phyloP scores from a whole-genome alignment of 2,329 filamentous ascomycete genomes.

The Aspergillus hortae region DNA sequence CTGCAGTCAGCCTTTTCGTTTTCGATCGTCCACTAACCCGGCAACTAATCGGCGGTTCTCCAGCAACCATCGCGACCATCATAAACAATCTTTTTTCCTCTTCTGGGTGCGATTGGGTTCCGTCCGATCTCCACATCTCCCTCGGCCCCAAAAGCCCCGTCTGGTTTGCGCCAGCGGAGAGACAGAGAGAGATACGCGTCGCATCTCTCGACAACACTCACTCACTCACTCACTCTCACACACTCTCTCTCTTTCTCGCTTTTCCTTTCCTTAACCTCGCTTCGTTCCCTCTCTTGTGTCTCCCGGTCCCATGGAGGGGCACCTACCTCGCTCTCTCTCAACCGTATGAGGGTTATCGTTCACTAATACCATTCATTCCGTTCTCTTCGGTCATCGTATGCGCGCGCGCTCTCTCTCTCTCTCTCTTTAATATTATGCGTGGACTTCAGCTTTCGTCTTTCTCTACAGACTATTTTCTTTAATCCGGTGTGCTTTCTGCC shows the following conservation, averaged over 20 bases:
- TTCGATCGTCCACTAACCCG: not conserved
- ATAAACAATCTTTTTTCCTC: constrained; percentile 1
- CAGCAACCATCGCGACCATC: constrained; percentile 7
- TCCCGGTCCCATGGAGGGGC: constrained; percentile 20
- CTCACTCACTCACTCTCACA: constrained; percentile 2
- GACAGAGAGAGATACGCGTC: not conserved
- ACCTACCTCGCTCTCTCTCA: constrained; percentile 13
- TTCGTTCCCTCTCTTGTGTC: constrained; percentile 9
- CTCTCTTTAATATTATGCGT: constrained; percentile 14
- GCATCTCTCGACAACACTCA: constrained; percentile 3
- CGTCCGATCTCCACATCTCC: not conserved
- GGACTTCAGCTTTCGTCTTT: constrained; percentile 6
- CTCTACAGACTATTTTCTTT: constrained; percentile 5
- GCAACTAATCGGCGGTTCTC: not conserved
- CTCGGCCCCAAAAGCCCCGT: not conserved
- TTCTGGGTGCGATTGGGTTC: not conserved
- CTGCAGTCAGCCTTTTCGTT: constrained; percentile 10
- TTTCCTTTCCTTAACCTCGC: constrained; percentile 2
- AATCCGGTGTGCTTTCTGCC: not conserved
- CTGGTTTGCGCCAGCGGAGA: constrained; percentile 2
- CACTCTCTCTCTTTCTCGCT: constrained; percentile 1
- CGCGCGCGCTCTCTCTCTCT: too few species aligned
- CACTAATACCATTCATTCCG: constrained; percentile 11
- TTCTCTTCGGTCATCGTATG: not conserved
- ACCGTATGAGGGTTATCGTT: constrained; percentile 17